Base-by-base conservation (phyloP, 2,329 filamentous ascomycete genomes). In the Alternaria incomplexa region DNA sequence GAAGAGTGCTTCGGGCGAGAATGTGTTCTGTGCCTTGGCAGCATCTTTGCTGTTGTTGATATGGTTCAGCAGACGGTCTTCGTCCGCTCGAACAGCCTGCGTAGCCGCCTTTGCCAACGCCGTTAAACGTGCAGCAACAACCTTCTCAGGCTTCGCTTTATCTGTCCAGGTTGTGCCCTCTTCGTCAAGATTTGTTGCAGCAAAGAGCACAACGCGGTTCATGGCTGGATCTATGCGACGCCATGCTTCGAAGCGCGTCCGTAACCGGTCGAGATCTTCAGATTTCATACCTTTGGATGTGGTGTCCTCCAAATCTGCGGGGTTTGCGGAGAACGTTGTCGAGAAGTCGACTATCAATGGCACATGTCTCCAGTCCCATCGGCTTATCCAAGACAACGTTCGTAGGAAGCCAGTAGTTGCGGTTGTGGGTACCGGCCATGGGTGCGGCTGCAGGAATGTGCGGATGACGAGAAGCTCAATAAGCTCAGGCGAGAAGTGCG, bases 291-390 rank as follows among this genome's bases (percentile, higher is more conserved):
- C 64, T 25, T 68, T 71, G 1, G 66, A 62, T 26, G 52, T 62
- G n/a, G 62, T 55, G 10, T 68, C 65, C 46, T 70, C 70, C 6
- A 72, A 43, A 11, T 73, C 70, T 5, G 68, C 64, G 1, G 67
- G 63, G 40, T 67, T 71, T 26, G 58, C 65, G 8, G 72, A 63
- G 44, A 72, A 72, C 2, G 64, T 67, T 15, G 71, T 69, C 23
- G 88, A 86, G 25, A 93, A 86, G 77, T 97, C 93, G 25, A 97
- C 85, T 32, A 97, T 85, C 30, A 98, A 84, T 1, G 96, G 91
- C 56, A 93, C 90, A 8, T 89, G 85, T 26, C 92, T 88, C 96
- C 96, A 99, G 77, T 98, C 93, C 93, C 96, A 99, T 45, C 89
- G 86, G 1, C 93, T 89, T 13, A 99, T 84, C 78, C 95, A 91